Evolutionary conservation across 108 stramenopile species (phyloP).

Genomic region (Discostella stelligeroides): DNA sequence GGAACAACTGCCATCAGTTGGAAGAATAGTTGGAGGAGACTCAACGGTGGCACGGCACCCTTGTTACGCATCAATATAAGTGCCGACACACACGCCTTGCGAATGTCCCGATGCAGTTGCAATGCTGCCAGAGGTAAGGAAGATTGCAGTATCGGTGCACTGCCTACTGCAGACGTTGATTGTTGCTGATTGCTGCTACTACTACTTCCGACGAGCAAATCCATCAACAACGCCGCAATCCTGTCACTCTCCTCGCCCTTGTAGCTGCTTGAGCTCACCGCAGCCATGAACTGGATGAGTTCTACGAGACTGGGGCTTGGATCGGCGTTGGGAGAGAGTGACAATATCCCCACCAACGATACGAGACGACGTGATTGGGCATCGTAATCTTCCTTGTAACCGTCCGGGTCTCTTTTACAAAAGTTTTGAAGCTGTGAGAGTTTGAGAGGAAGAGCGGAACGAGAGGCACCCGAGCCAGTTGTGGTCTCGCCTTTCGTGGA

Average conservation of each 20-base stretch:
- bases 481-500: slow-evolving; percentile 26
- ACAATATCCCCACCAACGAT: slow-evolving; percentile 72
- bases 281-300: slow-evolving; percentile 89
- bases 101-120: slow-evolving; percentile 84
- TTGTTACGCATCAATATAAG: slow-evolving; percentile 92
- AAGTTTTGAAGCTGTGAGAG: slow-evolving; percentile 94
- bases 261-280: slow-evolving; percentile 78
- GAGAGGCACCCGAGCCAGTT: slow-evolving; percentile 57
- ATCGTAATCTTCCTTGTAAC: slow-evolving; percentile 95
- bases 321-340: slow-evolving; percentile 72
- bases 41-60: slow-evolving; percentile 80
- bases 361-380: slow-evolving; percentile 83
- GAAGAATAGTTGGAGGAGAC: slow-evolving; percentile 91
- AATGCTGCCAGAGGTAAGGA: slow-evolving; percentile 64
- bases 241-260: slow-evolving; percentile 75
- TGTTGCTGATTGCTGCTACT: slow-evolving; percentile 15
- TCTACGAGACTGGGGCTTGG: slow-evolving; percentile 79
- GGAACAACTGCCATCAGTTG: slow-evolving; percentile 85
- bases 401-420: slow-evolving; percentile 93
- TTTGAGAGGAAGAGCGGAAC: slow-evolving; percentile 77
- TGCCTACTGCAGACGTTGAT: neutral
- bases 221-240: slow-evolving; percentile 78
- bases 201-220: slow-evolving; percentile 70
- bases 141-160: slow-evolving; percentile 25
- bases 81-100: slow-evolving; percentile 87